Evolutionary conservation across 805 yeast genomes (phyloP).

Genomic region (Teunomyces panamensis): DNA sequence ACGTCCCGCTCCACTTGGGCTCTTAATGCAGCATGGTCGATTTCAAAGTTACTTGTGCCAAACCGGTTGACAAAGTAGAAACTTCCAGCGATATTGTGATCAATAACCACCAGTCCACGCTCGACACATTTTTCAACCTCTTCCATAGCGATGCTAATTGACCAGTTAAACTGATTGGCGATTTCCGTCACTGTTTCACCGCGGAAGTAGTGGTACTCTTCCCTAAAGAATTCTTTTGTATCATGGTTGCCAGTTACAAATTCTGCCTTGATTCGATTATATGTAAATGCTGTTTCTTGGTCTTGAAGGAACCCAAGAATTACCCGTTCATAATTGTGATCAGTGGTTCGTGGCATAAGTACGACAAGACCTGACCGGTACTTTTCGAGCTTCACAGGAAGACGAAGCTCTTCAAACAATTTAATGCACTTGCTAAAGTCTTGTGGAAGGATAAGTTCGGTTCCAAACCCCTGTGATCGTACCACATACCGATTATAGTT

Average conservation of each 20-base stretch:
- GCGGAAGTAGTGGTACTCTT: conserved; percentile 20
- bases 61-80: conserved; percentile 55
- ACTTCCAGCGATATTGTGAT: conserved; percentile 65
- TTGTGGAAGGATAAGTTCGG: conserved; percentile 64
- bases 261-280: conserved; percentile 23
- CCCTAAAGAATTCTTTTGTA: conserved; percentile 10
- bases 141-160: conserved; percentile 61
- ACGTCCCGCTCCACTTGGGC: conserved; percentile 12
- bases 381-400: conserved; percentile 49
- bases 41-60: conserved; percentile 6
- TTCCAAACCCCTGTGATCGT: conserved; percentile 45
- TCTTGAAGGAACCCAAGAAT: conserved; percentile 22
- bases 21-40: conserved; percentile 10
- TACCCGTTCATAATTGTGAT: conserved; percentile 25
- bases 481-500: conserved; percentile 37
- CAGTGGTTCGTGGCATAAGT: conserved; percentile 19
- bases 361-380: conserved; percentile 37
- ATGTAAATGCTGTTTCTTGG: conserved; percentile 22
- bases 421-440: conserved; percentile 65
- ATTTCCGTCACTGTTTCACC: conserved; percentile 42
- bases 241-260: conserved; percentile 18
- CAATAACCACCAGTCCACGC: conserved; percentile 58
- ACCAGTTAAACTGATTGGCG: conserved; percentile 58
- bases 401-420: conserved; percentile 50
- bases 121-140: conserved; percentile 60